Evolutionary conservation across 2,329 filamentous ascomycete genomes (phyloP), one percentile per base, ranked within the genome.

Genomic region (Penicillium sp.): DNA sequence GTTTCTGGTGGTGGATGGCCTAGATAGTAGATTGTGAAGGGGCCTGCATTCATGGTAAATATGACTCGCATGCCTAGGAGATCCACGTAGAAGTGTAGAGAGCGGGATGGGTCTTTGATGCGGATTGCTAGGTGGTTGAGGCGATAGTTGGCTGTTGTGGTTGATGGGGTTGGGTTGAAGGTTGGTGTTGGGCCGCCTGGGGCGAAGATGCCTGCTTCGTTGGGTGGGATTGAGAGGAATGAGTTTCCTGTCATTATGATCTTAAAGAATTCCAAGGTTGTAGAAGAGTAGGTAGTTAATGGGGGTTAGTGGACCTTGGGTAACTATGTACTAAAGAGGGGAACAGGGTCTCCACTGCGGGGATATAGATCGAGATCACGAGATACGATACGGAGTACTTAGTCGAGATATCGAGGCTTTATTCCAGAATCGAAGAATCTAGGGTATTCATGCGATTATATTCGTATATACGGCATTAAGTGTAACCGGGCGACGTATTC

Each of bases 21-120:
- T 5, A 72, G 65, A 47, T 71, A 72, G 54, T 72, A 72, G 45
- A 72, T 66, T 6, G 68, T 72, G 54, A 68, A 71, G 6, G 68
- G 69, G 6, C 70, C 68, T 29, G 65, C 59, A 44, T 72, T 71
- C 62, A 71, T 66, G 20, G 61, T 68, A 50, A 71, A 72, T 23
- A 72, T 57, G 4, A 69, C 62, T 8, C 69, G 66, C 68, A 72
- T 71, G 46, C 68, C 69, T 56, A 72, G 64, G 7, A 71, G 61
- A 31, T 68, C 52, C 38, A 70, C 58, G 44, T 72, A 72, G 58
- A 72, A 72, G 43, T 66, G 60, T 0, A 72, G 61, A 2, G 67
- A 66, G 48, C 56, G 59, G 24, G 56, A 28, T 4, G 69, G 70
- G 31, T 71, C 62, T 13, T 61, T 63, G 47, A 71, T 65, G 37